phyloP scores from a whole-genome alignment of 176 grass and related monocot genomes.

The Dendrocalamus sinicus region DNA sequence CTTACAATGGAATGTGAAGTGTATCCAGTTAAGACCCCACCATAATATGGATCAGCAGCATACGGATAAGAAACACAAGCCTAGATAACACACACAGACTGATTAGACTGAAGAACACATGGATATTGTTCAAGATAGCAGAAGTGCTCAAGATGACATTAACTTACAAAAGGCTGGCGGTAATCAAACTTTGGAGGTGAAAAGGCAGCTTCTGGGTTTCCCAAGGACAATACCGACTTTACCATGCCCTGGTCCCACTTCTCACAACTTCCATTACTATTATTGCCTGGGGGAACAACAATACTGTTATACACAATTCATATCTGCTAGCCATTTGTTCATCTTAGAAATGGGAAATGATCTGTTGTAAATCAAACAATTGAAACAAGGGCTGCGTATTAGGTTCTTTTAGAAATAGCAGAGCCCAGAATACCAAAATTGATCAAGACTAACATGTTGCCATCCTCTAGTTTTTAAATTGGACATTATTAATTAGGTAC shows the following conservation, averaged over 20 bases:
- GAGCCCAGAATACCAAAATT: no score
- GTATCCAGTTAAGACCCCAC: constrained; percentile 58
- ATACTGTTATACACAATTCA: constrained; percentile 8
- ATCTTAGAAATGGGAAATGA: background rate
- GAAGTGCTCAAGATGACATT: background rate
- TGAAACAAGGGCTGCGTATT: no score
- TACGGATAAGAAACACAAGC: constrained; percentile 49
- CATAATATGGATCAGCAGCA: constrained; percentile 57
- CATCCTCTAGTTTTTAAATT: no score
- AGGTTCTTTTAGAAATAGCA: no score
- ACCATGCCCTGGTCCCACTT: constrained; percentile 35
- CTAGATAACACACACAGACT: constrained; percentile 43
- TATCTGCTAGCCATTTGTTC: background rate
- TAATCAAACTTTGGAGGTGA: constrained; percentile 41
- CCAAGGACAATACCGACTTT: constrained; percentile 45
- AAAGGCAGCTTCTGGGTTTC: constrained; percentile 51
- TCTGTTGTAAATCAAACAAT: no score
- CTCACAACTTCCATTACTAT: background rate
- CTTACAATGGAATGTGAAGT: constrained; percentile 53
- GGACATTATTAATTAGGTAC: no score
- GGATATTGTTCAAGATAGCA: constrained; percentile 16
- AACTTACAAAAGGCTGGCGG: constrained; percentile 69
- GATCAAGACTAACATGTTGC: no score
- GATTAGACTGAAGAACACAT: constrained; percentile 20
- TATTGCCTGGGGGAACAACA: constrained; percentile 2